Evolutionary conservation across 768 basidiomycete genomes (phyloP), one percentile per base, ranked within the genome.

Genomic region (Phlebiopsis flavidoalba): DNA sequence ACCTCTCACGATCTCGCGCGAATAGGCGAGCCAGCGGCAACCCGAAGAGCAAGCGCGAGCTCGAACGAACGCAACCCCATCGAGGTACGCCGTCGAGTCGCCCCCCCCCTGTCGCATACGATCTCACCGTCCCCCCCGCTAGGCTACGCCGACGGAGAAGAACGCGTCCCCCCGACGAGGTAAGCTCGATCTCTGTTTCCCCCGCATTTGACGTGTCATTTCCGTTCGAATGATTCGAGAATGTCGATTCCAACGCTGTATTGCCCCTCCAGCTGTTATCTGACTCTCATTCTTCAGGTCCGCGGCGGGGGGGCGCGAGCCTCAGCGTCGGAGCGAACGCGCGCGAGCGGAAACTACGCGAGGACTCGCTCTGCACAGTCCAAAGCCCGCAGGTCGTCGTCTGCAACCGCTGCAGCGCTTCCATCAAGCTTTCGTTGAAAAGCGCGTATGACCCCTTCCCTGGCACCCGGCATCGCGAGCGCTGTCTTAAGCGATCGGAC

Each of bases 351-450:
- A 60, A 60, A 31, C 52, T 64, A 43, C 59, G 60, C 53, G 63
- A 60, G 2, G 63, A 64, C 60, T n/a, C 40, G 11, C 47, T 64
- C 55, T 60, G 31, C 12, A 48, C 49, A 31, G 53, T 64, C 24
- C 53, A 58, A 46, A 58, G 31, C 40, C 63, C 63, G 11, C 63
- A 61, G 57, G 50, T 58, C 50, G 63, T 64, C 33, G 21, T 53
- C 15, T 64, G 63, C 52, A 49, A 55, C 62, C 77, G 78, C 56
- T 89, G 88, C 70, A 75, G 77, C 40, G 72, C 66, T 31, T 72
- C 74, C 14, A 88, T 89, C 72, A 87, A 87, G 69, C 80, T 89
- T 26, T 88, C 87, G 15, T 71, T 76, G 35, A 89, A 88, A 72
- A 86, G 84, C 70, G 76, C 76, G 21, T 89, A 80, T 65, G 88